These are phyloP conservation scores for Cystobasidium tubakii DNA, from an alignment of 768 basidiomycete species.

Conservation along the genomic window DNA sequence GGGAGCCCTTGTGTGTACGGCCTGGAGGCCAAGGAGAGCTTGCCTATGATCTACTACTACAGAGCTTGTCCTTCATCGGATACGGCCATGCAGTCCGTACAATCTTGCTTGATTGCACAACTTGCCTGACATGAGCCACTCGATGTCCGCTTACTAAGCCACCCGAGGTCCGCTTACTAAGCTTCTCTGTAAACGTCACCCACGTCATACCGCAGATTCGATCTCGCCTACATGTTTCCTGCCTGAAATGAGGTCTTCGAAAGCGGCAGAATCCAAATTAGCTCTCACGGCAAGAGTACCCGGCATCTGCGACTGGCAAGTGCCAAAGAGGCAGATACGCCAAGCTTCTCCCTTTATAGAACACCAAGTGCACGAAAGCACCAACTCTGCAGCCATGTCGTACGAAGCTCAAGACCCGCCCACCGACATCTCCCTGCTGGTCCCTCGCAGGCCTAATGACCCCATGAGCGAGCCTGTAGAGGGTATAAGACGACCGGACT, in stretches of 20 bases:
- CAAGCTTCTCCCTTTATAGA: no score
- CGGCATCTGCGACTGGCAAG: neutral
- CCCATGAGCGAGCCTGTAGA: conserved; percentile 18
- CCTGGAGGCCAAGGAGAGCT: no score
- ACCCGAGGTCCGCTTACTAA: no score
- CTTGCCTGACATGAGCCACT: neutral
- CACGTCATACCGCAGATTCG: neutral
- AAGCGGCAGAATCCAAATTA: neutral
- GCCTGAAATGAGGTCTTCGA: neutral
- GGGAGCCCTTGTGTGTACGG: no score
- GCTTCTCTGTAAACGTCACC: no score
- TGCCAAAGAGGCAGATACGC: no score
- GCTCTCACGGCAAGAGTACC: neutral
- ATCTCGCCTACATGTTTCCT: neutral
- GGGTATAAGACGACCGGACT: conserved; percentile 3
- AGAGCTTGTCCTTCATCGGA: no score
- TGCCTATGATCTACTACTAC: no score
- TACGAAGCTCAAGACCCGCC: neutral
- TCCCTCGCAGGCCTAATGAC: neutral
- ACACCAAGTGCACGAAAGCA: neutral
- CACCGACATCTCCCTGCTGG: conserved; percentile 27
- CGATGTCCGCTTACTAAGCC: neutral
- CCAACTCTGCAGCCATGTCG: neutral
- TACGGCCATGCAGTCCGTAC: no score
- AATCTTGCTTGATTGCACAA: neutral